Conservation (phyloP, 345 rosid genomes). For the Nasturtium officinale region DNA sequence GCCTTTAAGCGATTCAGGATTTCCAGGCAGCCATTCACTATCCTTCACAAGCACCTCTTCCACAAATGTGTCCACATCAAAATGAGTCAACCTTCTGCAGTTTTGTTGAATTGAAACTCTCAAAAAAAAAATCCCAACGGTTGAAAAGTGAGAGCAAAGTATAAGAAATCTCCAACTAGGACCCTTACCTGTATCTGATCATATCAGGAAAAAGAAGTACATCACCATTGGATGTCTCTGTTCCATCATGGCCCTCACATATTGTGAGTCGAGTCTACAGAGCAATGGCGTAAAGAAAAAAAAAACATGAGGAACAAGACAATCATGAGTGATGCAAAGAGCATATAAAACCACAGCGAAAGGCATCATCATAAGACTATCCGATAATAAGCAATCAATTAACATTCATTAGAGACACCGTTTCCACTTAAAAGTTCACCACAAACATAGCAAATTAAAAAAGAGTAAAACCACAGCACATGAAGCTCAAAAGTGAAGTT, state of each 20-base stretch:
- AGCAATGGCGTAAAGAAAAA: constrained; percentile 10
- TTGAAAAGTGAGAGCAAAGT: constrained; percentile 9
- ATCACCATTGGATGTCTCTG: constrained; percentile 96
- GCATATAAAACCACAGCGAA: not conserved
- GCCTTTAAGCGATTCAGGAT: constrained; percentile 81
- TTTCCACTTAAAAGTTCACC: not conserved
- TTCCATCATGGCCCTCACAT: constrained; percentile 99
- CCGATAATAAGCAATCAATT: not conserved
- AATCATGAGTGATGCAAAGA: constrained; percentile 1
- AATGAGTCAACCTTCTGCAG: constrained; percentile 98
- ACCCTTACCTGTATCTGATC: constrained; percentile 86
- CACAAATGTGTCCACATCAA: constrained; percentile 96
- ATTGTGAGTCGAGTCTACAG: constrained; percentile 80
- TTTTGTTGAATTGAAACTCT: constrained; percentile 19
- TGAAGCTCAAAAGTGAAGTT: constrained; percentile 5
- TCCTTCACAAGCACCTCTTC: constrained; percentile 97
- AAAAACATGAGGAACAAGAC: constrained; percentile 4
- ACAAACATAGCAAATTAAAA: not conserved
- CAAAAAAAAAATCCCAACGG: constrained; percentile 22
- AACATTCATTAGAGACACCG: constrained; percentile 13
- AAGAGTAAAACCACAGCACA: not conserved
- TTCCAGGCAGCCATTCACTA: constrained; percentile 91
- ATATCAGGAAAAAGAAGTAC: constrained; percentile 96
- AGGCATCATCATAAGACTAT: constrained; percentile 2
- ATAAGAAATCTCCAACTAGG: constrained; percentile 10